These are phyloP conservation scores for Exophiala viscosa DNA, from an alignment of 2,329 filamentous ascomycete species.

Conservation along the genomic window DNA sequence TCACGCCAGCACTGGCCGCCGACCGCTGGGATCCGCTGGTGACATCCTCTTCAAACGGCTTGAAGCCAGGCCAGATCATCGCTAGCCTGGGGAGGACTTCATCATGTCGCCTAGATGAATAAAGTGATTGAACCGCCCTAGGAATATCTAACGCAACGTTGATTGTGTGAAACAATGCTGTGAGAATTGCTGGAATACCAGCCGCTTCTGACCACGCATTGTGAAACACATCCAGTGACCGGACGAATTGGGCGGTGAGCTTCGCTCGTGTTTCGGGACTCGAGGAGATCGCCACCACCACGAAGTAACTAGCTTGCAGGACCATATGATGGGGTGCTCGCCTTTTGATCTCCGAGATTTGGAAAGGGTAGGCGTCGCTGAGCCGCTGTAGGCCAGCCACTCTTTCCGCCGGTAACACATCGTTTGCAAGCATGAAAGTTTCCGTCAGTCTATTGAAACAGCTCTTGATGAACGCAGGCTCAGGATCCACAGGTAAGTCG, in stretches of 20 bases:
- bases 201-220: constrained; percentile 12
- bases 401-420: neutral
- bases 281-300: neutral
- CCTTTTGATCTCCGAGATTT: constrained; percentile 3
- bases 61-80: constrained; percentile 12
- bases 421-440: constrained; percentile 28
- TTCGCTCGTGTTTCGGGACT: neutral
- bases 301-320: constrained; percentile 15
- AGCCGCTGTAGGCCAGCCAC: constrained; percentile 2
- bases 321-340: constrained; percentile 23
- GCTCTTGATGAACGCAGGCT: constrained; percentile 47
- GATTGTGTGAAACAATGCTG: constrained; percentile 4
- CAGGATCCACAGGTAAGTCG: constrained; percentile 35
- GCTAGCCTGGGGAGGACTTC: constrained; percentile 2
- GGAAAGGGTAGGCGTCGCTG: constrained; percentile 12
- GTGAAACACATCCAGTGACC: constrained; percentile 11
- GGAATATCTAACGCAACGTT: neutral
- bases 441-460: constrained; percentile 52
- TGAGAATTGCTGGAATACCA: constrained; percentile 14
- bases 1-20: too few species aligned
- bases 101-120: neutral
- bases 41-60: neutral
- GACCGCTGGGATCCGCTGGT: neutral
- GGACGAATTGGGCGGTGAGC: constrained; percentile 1
- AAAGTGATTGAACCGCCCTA: neutral